phyloP scores from a whole-genome alignment of 371 early-diverging fungal genomes.

The Funneliformis caledonium region DNA sequence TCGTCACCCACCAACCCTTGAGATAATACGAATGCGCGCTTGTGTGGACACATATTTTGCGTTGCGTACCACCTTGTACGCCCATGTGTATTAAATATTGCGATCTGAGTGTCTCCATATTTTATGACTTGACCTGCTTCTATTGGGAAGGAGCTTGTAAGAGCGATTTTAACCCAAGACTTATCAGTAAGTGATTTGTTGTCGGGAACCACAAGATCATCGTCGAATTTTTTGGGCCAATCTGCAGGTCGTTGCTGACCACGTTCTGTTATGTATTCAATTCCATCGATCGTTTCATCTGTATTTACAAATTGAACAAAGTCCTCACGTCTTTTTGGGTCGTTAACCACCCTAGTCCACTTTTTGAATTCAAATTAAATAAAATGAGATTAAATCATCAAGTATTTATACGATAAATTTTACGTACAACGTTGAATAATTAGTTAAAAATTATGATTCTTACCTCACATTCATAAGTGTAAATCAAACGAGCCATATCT shows the following conservation, averaged over 20 bases:
- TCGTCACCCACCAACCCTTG: conserved; percentile 61
- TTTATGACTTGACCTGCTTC: conserved; percentile 61
- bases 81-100: conserved; percentile 55
- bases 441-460: neutral
- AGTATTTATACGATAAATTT: too few relatives aligned
- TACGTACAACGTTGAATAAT: too few relatives aligned
- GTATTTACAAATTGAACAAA: conserved; percentile 70
- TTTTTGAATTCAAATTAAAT: neutral
- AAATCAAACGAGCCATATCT: conserved; percentile 63
- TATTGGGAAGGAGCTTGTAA: conserved; percentile 49
- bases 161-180: conserved; percentile 47
- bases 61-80: conserved; percentile 64
- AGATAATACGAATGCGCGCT: conserved; percentile 69
- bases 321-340: conserved; percentile 56
- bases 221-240: conserved; percentile 60
- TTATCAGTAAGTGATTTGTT: conserved; percentile 40
- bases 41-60: conserved; percentile 78
- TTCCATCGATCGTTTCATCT: conserved; percentile 52
- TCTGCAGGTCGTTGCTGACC: conserved; percentile 67
- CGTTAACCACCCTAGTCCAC: conserved; percentile 66
- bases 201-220: conserved; percentile 21
- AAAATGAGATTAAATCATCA: neutral
- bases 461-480: conserved; percentile 61
- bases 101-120: conserved; percentile 65
- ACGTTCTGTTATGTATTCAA: conserved; percentile 64